Base-by-base conservation (phyloP, 768 basidiomycete species). In the Dendrothele bispora region DNA sequence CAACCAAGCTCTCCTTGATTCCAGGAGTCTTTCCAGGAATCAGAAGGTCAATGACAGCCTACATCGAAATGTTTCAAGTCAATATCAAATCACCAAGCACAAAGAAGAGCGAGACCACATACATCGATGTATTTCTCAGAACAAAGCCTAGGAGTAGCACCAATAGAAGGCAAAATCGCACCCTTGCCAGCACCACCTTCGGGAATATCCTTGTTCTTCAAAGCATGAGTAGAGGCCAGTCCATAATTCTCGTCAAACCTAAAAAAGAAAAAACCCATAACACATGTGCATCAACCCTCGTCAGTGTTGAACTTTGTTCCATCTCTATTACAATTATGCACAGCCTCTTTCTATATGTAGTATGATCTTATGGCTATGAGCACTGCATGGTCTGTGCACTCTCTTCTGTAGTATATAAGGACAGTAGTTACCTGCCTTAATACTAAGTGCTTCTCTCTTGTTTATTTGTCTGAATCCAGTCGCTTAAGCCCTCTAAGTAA, bases 51-150 rank as follows among this genome's bases (percentile, higher is more conserved):
- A 97, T 74, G 61, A 98, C 69, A 17, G 91, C 80, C 88, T 91
- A 45, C 21, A 22, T 34, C 52, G 32, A n/a, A 12, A 12, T 21
- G 1, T 45, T 20, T 10, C 52, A 22, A 29, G 52, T 49, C 47
- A 54, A 24, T n/a, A n/a, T n/a, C 25, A 51, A 42, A 44, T 46
- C 10, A 18, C 38, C 7, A 20, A 7, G 14, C 28, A 7, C 27
- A 12, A 36, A 50, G 45, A 20, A 46, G 35, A 12, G 39, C 21
- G 29, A 28, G 28, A 14, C 34, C 12, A 67, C 83, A 59, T 64
- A 90, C 89, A 69, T 98, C 95, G 59, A 98, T 89, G 59, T 97
- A 99, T 79, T 97, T 95, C 76, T 97, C 91, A 68, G 98, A 99
- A 69, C 88, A 94, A 36, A 82, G 74, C 52, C 84, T 76, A 14